Evolutionary conservation across 352 stramenopile genomes (phyloP), one percentile per base, ranked within the genome.

Genomic region (Phytophthora hibernalis): DNA sequence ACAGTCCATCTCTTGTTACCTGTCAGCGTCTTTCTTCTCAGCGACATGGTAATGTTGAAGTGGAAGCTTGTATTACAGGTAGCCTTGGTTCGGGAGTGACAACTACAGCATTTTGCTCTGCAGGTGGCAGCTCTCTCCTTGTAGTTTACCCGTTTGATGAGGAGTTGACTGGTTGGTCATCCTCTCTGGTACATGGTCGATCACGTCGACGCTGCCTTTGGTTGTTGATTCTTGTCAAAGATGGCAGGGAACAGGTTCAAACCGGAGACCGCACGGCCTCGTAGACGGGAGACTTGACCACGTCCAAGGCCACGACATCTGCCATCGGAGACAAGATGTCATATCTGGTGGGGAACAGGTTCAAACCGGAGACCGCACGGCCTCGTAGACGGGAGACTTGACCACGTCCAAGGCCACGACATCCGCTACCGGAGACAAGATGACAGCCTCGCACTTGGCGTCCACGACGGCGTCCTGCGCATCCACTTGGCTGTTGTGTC

Each of bases 361-460:
- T 67, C 55, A 71, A 22, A 67, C 63, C 4, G 63, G 63, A 33
- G 63, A 67, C 42, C 61, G 40, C 8, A 66, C 12, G n/a, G 24
- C 48, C 12, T 71, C 49, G 35, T 61, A 67, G 16, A 71, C 63
- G 8, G 63, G 42, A 0, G 63, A 67, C 35, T 67, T 71, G 20
- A 54, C 55, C 13, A 60, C 13, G 15, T 62, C 47, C 5, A 49
- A 42, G 22, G 58, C 28, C 30, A 64, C 16, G 15, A 33, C 38
- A 0, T 37, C 62, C 45, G 55, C n/a, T 12, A 71, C 43, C 0
- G 58, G 52, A 7, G 65, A 56, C 21, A 72, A 18, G 10, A 49
- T 31, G 30, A 71, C 43, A 24, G 16, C 20, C 18, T 59, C 54
- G 43, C 50, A 65, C 21, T 72, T 72, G 9, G 42, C n/a, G 6